Evolutionary conservation across 2,329 filamentous ascomycete species (phyloP), one percentile per base, ranked within the genome.

Genomic region (Diplodia intermedia): DNA sequence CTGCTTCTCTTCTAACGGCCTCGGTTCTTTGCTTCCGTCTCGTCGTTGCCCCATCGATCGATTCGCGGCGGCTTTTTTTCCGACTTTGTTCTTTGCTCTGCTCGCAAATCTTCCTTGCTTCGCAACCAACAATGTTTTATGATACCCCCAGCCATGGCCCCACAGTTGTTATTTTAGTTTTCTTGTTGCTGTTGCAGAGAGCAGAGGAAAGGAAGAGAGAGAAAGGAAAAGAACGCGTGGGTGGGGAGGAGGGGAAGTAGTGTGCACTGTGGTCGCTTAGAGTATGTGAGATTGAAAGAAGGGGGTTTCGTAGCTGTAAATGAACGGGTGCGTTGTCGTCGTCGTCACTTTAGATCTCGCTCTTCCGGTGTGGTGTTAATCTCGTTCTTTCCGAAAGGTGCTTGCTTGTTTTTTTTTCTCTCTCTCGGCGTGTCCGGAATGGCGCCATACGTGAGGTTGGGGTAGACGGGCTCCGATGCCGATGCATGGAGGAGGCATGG

Each of bases 1-100:
- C 26, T 63, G 26, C 47, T 29, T 23, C 4, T n/a, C 33, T 40
- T 65, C 31, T 65, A 53, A 65, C 62, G 36, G 50, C 60, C 60
- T 63, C 29, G 47, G 29, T 38, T 14, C 26, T 54, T 38, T 12
- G 36, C 36, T 38, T 55, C 47, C 31, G 36, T 23, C 23, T 33
- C 26, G 47, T 47, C 43, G 18, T 38, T 1, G 31, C 1, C 7
- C 33, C 33, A 36, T 36, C 33, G 33, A 36, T 36, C 33, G 36
- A 47, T 11, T 8, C 9, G 43, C 43, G 43, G 43, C 9, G n/a
- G n/a, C 36, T 38, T 47, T 47, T 47, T 47, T 47, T 47, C 43
- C 43, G n/a, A 47, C 43, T 47, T 47, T 47, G 43, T 47, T 47
- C 43, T 47, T 47, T 47, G 43, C 43, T n/a, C n/a, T 47, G 43